These are phyloP conservation scores for Isabelozyma pseudorhagii DNA, from an alignment of 805 yeast species.

Conservation along the genomic window DNA sequence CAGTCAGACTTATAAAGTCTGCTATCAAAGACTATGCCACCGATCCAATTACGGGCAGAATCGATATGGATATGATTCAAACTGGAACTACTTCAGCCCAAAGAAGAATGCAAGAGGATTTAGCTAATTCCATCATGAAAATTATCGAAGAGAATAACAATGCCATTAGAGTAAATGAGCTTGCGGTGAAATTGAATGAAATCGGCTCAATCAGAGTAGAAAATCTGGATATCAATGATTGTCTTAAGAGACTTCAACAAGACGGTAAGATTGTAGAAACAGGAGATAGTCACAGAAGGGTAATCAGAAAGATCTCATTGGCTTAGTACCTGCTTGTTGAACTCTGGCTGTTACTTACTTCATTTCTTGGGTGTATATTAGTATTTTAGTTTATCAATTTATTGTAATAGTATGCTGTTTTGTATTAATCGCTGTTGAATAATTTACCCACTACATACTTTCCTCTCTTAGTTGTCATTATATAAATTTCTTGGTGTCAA, in stretches of 20 bases:
- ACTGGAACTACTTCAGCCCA: constrained; percentile 92
- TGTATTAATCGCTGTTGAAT: not conserved
- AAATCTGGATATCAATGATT: constrained; percentile 65
- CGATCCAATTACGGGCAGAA: constrained; percentile 94
- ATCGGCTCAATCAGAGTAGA: constrained; percentile 64
- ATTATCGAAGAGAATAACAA: constrained; percentile 49
- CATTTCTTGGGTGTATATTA: constrained; percentile 4
- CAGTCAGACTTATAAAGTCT: constrained; percentile 85
- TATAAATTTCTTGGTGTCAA: constrained; percentile 8
- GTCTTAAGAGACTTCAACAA: constrained; percentile 61
- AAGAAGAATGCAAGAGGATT: constrained; percentile 70
- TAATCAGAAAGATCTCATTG: constrained; percentile 34
- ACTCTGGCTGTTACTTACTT: not conserved
- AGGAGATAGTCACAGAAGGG: constrained; percentile 72
- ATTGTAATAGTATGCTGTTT: not conserved
- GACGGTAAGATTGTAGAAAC: constrained; percentile 67
- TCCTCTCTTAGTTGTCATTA: not conserved
- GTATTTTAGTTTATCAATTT: not conserved
- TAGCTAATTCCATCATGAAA: constrained; percentile 56
- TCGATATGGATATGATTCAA: constrained; percentile 95
- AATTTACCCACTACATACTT: too few species aligned
- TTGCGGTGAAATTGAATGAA: constrained; percentile 63
- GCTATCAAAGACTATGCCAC: constrained; percentile 98
- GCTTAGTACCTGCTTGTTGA: not conserved
- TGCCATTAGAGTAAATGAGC: constrained; percentile 54